Evolutionary conservation across 2,329 filamentous ascomycete genomes (phyloP).

Genomic region (Penicillium sclerotiorum): DNA sequence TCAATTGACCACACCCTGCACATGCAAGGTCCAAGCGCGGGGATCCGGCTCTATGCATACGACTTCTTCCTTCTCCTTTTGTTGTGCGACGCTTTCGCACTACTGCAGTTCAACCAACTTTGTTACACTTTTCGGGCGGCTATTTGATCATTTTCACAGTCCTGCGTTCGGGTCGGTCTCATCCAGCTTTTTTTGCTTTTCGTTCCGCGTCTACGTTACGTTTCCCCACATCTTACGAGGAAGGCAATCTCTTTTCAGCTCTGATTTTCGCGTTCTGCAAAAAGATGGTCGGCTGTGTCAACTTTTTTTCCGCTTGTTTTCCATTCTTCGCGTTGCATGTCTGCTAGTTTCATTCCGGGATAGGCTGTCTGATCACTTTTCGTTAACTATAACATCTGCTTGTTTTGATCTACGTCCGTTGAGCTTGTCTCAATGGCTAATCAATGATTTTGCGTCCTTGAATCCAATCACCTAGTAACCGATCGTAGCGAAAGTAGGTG

Average conservation of each 20-base stretch:
- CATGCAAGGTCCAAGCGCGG: not conserved
- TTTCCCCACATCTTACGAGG: slow-evolving; percentile 17
- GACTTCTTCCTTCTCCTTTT: not conserved
- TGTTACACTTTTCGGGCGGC: slow-evolving; percentile 29
- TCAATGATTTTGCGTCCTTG: no score
- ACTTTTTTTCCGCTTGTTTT: slow-evolving; percentile 15
- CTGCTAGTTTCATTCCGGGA: slow-evolving; percentile 30
- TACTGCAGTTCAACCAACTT: no score
- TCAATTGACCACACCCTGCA: not conserved
- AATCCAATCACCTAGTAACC: no score
- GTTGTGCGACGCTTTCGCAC: not conserved
- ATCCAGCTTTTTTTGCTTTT: slow-evolving; percentile 14
- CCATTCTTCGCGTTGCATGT: slow-evolving; percentile 18
- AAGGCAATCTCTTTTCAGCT: slow-evolving; percentile 24
- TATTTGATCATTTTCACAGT: slow-evolving; percentile 22
- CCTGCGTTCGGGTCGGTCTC: slow-evolving; percentile 6
- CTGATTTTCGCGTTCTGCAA: slow-evolving; percentile 7
- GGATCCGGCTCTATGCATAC: not conserved
- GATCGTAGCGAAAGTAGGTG: no score
- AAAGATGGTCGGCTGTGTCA: slow-evolving; percentile 30
- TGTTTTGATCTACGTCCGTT: not conserved
- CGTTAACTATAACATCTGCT: slow-evolving; percentile 8
- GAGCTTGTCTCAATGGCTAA: no score
- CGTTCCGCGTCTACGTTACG: slow-evolving; percentile 1
- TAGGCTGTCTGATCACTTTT: slow-evolving; percentile 45